Conservation (phyloP, 1,284 basidiomycete genomes). For the Cryptococcus jaspeensis region DNA sequence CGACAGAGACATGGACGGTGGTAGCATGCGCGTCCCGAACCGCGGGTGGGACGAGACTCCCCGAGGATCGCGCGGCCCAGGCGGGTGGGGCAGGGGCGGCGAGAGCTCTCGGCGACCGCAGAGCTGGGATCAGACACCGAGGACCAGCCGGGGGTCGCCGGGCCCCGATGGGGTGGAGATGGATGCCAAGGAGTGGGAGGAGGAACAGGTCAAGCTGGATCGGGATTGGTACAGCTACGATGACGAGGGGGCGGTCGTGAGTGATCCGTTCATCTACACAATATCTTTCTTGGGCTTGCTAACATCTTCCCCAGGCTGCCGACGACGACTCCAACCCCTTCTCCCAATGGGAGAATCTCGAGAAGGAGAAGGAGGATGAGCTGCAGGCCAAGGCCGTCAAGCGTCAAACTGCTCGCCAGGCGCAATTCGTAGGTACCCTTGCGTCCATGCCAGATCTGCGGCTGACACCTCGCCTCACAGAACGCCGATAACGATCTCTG, state of each 20-base stretch:
- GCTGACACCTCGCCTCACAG: slow-evolving; percentile 51
- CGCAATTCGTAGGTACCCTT: slow-evolving; percentile 75
- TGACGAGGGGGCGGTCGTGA: slow-evolving; percentile 75
- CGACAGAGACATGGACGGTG: slow-evolving; percentile 65
- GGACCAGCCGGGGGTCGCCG: slow-evolving; percentile 59
- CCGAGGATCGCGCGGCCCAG: slow-evolving; percentile 54
- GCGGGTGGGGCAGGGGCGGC: slow-evolving; percentile 26
- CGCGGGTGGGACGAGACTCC: slow-evolving; percentile 89
- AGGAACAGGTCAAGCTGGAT: slow-evolving; percentile 84
- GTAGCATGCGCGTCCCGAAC: slow-evolving; percentile 83
- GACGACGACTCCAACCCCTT: slow-evolving; percentile 92
- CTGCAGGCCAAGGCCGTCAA: slow-evolving; percentile 77
- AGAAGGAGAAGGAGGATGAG: slow-evolving; percentile 69
- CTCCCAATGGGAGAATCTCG: slow-evolving; percentile 83
- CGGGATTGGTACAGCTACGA: slow-evolving; percentile 91
- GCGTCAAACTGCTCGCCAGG: slow-evolving; percentile 85
- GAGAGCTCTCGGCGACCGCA: slow-evolving; percentile 15
- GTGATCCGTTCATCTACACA: slow-evolving; percentile 15
- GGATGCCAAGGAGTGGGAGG: slow-evolving; percentile 81
- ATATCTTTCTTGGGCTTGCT: neutral
- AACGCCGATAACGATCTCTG: slow-evolving; percentile 97
- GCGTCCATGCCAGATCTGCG: neutral
- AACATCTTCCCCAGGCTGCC: slow-evolving; percentile 54
- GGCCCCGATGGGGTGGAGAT: slow-evolving; percentile 46
- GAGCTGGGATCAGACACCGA: slow-evolving; percentile 81